Conservation (phyloP, 768 basidiomycete species). For the Trametes cubensis region DNA sequence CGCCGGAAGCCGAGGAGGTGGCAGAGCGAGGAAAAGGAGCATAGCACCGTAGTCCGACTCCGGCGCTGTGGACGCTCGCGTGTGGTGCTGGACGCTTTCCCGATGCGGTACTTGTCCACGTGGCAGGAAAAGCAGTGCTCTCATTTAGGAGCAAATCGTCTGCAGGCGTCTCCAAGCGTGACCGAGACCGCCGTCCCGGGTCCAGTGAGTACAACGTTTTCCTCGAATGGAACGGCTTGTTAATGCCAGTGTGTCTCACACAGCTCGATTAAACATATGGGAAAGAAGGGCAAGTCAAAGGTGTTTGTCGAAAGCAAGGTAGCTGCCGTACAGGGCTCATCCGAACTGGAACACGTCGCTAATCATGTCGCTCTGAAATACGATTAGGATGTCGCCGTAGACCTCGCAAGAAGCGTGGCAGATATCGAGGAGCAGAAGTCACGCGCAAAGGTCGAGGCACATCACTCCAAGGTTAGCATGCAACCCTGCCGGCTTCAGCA, state of each 20-base stretch:
- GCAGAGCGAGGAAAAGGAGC: neutral
- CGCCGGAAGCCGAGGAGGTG: neutral
- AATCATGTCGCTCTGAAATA: neutral
- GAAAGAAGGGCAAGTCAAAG: slow-evolving; percentile 15
- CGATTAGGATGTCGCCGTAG: slow-evolving; percentile 28
- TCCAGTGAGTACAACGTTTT: slow-evolving; percentile 2
- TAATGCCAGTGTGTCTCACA: neutral
- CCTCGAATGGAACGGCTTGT: neutral
- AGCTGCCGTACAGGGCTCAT: neutral
- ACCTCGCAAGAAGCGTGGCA: slow-evolving; percentile 26
- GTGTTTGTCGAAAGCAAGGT: slow-evolving; percentile 29
- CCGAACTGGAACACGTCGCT: too few relatives aligned
- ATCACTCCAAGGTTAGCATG: slow-evolving; percentile 20
- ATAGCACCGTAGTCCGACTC: neutral
- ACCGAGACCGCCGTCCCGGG: neutral
- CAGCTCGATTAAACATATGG: neutral
- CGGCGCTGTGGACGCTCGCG: neutral
- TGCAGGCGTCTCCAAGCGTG: neutral
- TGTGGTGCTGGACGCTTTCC: neutral
- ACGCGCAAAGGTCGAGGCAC: slow-evolving; percentile 19
- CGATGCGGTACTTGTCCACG: neutral
- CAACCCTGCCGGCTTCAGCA: slow-evolving; percentile 11
- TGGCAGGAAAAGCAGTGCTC: slow-evolving; percentile 4
- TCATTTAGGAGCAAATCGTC: neutral
- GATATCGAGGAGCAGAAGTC: slow-evolving; percentile 27